Base-by-base conservation (phyloP, 2,329 filamentous ascomycete genomes). In the Graphium sp. region DNA sequence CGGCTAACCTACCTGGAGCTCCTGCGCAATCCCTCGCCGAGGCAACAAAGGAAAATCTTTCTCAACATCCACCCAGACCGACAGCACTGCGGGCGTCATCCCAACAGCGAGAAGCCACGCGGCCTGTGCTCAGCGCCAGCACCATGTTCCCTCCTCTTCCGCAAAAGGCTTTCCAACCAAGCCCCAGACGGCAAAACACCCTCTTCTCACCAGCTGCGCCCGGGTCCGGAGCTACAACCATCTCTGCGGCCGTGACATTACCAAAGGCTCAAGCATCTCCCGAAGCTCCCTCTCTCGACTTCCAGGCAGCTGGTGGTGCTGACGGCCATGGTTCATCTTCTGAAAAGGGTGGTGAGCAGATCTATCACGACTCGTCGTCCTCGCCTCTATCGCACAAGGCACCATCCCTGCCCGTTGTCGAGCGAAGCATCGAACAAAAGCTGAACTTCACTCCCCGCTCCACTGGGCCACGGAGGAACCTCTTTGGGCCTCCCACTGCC, bases 361-460 rank as follows among this genome's bases (percentile, higher is more conserved):
- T n/a, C n/a, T n/a, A n/a, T n/a, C n/a, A n/a, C n/a, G n/a, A n/a
- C n/a, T n/a, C n/a, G n/a, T n/a, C n/a, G n/a, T n/a, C n/a, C n/a
- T n/a, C n/a, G n/a, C n/a, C n/a, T n/a, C n/a, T n/a, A n/a, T n/a
- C n/a, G n/a, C n/a, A n/a, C n/a, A n/a, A n/a, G n/a, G n/a, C n/a
- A n/a, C n/a, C n/a, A n/a, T n/a, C n/a, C n/a, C 45, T 48, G 31
- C 48, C 51, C 0, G 41, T 49, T 2, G 50, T 62, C 6, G 44
- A 52, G 15, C n/a, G n/a, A n/a, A n/a, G n/a, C n/a, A n/a, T n/a
- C n/a, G n/a, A n/a, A n/a, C 59, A 64, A 39, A 63, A 63, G 41
- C 46, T 45, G 30, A 57, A 63, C 38, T 65, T 65, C 28, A 60
- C 58, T 1, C 62, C 62, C 2, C 52, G 44, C 4, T 47, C 46